Base-by-base conservation (phyloP, 805 yeast species). In the Saccharomycopsis olivae region DNA sequence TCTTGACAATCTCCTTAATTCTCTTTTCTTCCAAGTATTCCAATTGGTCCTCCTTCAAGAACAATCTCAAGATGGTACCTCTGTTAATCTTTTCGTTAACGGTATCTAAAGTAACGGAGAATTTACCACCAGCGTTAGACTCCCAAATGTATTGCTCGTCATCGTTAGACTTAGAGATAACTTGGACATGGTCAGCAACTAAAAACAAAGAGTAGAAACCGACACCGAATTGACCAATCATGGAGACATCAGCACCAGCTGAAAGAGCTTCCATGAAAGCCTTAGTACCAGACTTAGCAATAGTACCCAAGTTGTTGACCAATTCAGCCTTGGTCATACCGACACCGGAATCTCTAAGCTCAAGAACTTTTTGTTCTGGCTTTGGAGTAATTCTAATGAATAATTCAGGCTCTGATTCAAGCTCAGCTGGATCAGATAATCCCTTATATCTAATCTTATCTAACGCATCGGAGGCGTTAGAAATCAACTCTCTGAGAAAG, bases 181-280 rank as follows among this genome's bases (percentile, higher is more conserved):
- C 99, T 72, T 92, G 96, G 51, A 92, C 98, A 56, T 77, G 85
- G 72, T 92, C 99, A 57, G 98, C 97, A 62, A 92, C 98, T 72
- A 92, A 77, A 84, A 92, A 92, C 53, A 89, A 74, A 41, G 99
- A 92, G 81, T 92, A 92, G 89, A 92, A 92, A 79, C 99, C 99
- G 56, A 92, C 98, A 87, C 99, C 99, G 73, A 92, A 92, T 73
- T 92, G 98, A 77, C 99, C 99, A 71, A 92, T 92, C 98, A 92
- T 92, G 51, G 97, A 88, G 49, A 92, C 96, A 66, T 92, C 99
- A 48, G 99, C 98, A 71, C 98, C 98, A 51, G 96, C 97, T 52
- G 95, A 81, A 52, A 94, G 75, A 53, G 98, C 98, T 72, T 92
- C 98, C 98, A 92, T 92, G 68, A 92, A 92, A 55, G 95, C 86